Conservation (phyloP, 2,329 filamentous ascomycete species). For the Nemania bipapillata region DNA sequence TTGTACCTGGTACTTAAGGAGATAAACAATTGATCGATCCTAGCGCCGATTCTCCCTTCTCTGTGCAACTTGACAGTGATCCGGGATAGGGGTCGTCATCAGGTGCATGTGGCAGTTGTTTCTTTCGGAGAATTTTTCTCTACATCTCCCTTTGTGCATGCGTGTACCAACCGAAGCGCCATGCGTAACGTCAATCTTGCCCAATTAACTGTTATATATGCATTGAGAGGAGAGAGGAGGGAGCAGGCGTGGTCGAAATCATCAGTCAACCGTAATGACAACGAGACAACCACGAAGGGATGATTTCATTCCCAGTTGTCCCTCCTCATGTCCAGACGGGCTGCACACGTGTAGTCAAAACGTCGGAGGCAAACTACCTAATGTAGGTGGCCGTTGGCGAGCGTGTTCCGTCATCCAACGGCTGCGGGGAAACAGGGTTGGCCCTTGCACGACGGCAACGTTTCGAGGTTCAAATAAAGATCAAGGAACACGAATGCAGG, state of each 20-base stretch:
- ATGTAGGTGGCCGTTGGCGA: neutral
- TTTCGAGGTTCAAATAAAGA: slow-evolving; percentile 19
- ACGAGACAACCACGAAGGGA: neutral
- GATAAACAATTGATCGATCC: slow-evolving; percentile 18
- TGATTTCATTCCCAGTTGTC: neutral
- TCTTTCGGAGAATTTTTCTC: neutral
- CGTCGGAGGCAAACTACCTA: neutral
- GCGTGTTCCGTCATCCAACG: slow-evolving; percentile 3
- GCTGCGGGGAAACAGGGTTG: slow-evolving; percentile 19
- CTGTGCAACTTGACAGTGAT: neutral
- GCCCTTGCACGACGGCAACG: slow-evolving; percentile 16
- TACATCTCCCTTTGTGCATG: neutral
- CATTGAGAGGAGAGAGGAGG: neutral
- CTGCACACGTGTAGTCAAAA: neutral
- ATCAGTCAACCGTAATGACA: neutral
- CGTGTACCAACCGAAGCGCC: neutral
- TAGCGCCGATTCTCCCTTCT: slow-evolving; percentile 18
- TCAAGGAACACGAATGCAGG: slow-evolving; percentile 15
- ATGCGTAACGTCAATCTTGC: neutral
- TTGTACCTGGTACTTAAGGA: neutral
- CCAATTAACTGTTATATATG: neutral
- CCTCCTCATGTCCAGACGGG: neutral
- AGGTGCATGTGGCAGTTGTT: neutral
- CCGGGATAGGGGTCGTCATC: neutral
- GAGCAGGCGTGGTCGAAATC: neutral